Evolutionary conservation across 805 yeast genomes (phyloP).

Genomic region (Tetrapisispora nanseiensis): DNA sequence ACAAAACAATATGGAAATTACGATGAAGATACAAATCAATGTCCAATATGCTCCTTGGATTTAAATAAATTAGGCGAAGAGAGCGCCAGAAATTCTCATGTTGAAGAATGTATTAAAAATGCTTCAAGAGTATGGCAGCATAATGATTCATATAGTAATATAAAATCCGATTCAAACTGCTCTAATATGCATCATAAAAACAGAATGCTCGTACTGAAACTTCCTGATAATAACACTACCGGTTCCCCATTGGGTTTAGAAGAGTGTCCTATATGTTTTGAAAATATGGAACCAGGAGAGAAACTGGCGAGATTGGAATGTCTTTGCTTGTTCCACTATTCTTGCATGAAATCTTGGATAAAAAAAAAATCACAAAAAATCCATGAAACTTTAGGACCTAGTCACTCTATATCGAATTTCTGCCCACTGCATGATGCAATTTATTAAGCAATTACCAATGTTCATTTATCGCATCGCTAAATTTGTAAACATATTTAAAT

Average conservation of each 20-base stretch:
- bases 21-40: constrained; percentile 24
- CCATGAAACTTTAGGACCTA: constrained; percentile 24
- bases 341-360: constrained; percentile 89
- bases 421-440: constrained; percentile 40
- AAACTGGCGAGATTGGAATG: constrained; percentile 90
- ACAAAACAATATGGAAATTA: too few species aligned
- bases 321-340: constrained; percentile 85
- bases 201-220: constrained; percentile 73
- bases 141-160: constrained; percentile 38
- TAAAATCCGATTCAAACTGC: too few species aligned
- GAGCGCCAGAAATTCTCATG: constrained; percentile 48
- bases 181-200: constrained; percentile 32
- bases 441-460: constrained; percentile 9
- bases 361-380: constrained; percentile 54
- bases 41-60: constrained; percentile 33
- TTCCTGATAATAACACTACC: constrained; percentile 18
- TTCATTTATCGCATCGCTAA: not conserved
- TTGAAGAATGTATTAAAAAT: constrained; percentile 52
- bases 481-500: not conserved
- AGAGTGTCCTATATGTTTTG: constrained; percentile 92
- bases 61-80: constrained; percentile 11
- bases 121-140: constrained; percentile 41
- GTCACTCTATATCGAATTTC: constrained; percentile 30
- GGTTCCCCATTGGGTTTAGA: constrained; percentile 34
- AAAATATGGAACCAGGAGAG: constrained; percentile 76